phyloP scores from a whole-genome alignment of 2,329 filamentous ascomycete species.

The Pleurostoma richardsiae region DNA sequence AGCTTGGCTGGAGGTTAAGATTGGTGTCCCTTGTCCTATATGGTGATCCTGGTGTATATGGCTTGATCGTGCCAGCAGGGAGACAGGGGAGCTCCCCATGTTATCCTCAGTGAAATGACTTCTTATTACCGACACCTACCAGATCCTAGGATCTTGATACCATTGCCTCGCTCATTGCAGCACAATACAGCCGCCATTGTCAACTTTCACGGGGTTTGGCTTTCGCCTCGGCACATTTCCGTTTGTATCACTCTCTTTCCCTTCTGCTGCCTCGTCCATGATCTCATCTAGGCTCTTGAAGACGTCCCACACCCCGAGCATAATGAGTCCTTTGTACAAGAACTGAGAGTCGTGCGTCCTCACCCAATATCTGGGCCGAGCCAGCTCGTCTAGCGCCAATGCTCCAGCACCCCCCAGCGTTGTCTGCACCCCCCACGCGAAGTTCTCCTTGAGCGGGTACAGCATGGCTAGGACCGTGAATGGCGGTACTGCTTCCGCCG shows the following conservation, averaged over 20 bases:
- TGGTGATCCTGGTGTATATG: too few species aligned
- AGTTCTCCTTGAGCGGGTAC: slow-evolving; percentile 9
- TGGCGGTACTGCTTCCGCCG: not conserved
- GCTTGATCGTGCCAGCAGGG: too few species aligned
- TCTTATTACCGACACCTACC: too few species aligned
- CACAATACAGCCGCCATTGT: slow-evolving; percentile 3
- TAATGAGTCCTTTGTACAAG: slow-evolving; percentile 2
- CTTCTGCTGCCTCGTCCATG: not conserved
- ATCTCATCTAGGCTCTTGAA: not conserved
- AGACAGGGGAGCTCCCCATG: too few species aligned
- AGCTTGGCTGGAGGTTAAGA: too few species aligned
- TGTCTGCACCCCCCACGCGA: not conserved
- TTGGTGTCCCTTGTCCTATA: too few species aligned
- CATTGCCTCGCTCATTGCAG: not conserved
- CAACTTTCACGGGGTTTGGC: slow-evolving; percentile 4
- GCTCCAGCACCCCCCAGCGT: slow-evolving; percentile 2
- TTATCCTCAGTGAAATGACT: too few species aligned
- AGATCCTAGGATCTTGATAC: too few species aligned
- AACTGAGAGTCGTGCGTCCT: slow-evolving; percentile 1
- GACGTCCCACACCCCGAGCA: not conserved
- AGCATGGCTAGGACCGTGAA: slow-evolving; percentile 7
- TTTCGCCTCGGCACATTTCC: not conserved
- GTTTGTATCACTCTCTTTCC: not conserved
- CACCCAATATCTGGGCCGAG: slow-evolving; percentile 8
- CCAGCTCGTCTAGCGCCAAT: slow-evolving; percentile 5